These are phyloP conservation scores for Hypoxylon sp. DNA, from an alignment of 2,329 filamentous ascomycete genomes.

Conservation along the genomic window DNA sequence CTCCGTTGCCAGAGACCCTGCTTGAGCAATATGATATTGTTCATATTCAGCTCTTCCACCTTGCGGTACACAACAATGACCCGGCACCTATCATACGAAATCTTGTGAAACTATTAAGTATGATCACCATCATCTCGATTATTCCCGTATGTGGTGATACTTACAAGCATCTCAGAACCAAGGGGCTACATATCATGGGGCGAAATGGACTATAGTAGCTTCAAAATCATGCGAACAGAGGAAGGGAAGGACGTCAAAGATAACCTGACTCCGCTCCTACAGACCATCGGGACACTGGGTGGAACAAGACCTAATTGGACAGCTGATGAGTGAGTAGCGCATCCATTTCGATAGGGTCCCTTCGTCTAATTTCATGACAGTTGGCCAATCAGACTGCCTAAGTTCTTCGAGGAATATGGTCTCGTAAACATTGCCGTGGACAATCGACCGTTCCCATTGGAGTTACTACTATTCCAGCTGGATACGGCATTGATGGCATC, in stretches of 20 bases:
- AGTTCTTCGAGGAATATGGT: slow-evolving; percentile 14
- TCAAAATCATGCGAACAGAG: slow-evolving; percentile 17
- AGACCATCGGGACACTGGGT: slow-evolving; percentile 15
- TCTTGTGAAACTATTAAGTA: slow-evolving; percentile 12
- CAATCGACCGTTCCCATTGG: slow-evolving; percentile 8
- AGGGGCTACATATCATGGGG: slow-evolving; percentile 18
- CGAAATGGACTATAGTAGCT: slow-evolving; percentile 21
- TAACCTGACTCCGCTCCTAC: slow-evolving; percentile 13
- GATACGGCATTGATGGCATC: slow-evolving; percentile 17
- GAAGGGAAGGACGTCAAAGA: slow-evolving; percentile 18
- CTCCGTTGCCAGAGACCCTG: slow-evolving; percentile 6
- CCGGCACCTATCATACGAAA: slow-evolving; percentile 17
- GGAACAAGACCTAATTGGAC: slow-evolving; percentile 17
- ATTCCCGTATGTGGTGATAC: not conserved
- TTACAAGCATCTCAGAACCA: slow-evolving; percentile 7
- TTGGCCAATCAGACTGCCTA: slow-evolving; percentile 10
- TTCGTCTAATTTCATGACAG: not conserved
- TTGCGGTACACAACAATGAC: slow-evolving; percentile 24
- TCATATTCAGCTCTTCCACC: slow-evolving; percentile 22
- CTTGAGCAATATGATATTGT: slow-evolving; percentile 22
- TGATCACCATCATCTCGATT: not conserved
- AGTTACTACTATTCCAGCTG: slow-evolving; percentile 13
- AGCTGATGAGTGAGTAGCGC: slow-evolving; percentile 13
- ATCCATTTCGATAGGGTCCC: not conserved
- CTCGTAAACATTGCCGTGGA: slow-evolving; percentile 5